Conservation (phyloP, 2,329 filamentous ascomycete genomes). For the Alternaria sp. region DNA sequence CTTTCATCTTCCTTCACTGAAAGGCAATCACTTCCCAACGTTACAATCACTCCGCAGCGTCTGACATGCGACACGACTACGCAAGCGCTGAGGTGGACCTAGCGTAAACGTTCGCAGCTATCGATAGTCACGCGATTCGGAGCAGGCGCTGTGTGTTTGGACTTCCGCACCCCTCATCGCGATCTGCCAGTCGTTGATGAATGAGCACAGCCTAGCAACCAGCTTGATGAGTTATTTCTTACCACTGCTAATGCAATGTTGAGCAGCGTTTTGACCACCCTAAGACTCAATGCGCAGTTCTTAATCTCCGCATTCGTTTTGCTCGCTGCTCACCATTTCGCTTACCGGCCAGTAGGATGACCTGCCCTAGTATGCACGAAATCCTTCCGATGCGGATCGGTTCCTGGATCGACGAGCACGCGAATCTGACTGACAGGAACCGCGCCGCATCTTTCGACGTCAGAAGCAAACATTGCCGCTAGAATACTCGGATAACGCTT, state of each 20-base stretch:
- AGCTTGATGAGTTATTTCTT: not conserved
- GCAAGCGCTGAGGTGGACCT: conserved; percentile 10
- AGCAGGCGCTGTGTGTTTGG: conserved; percentile 7
- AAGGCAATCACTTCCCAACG: conserved; percentile 1
- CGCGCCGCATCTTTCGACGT: not conserved
- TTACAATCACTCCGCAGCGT: not conserved
- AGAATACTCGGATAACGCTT: not conserved
- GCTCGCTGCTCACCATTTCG: conserved; percentile 24
- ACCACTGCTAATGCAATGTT: not conserved
- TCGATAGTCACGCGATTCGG: conserved; percentile 8
- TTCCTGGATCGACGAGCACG: conserved; percentile 8
- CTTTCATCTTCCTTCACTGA: conserved; percentile 3
- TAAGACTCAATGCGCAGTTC: conserved; percentile 15
- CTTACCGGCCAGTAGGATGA: conserved; percentile 17
- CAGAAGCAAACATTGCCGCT: not conserved
- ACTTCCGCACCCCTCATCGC: not conserved
- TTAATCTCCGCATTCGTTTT: conserved; percentile 20
- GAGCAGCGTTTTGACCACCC: not conserved
- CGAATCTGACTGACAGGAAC: not conserved
- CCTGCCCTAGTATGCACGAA: conserved; percentile 14
- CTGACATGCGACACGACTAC: conserved; percentile 11
- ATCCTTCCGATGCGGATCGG: conserved; percentile 13
- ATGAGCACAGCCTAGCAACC: conserved; percentile 1
- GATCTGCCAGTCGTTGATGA: conserved; percentile 1
- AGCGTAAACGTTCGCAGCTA: not conserved